Evolutionary conservation across 495 filamentous ascomycete species (phyloP), one percentile per base, ranked within the genome.

Genomic region (Aspergillus homomorphus): DNA sequence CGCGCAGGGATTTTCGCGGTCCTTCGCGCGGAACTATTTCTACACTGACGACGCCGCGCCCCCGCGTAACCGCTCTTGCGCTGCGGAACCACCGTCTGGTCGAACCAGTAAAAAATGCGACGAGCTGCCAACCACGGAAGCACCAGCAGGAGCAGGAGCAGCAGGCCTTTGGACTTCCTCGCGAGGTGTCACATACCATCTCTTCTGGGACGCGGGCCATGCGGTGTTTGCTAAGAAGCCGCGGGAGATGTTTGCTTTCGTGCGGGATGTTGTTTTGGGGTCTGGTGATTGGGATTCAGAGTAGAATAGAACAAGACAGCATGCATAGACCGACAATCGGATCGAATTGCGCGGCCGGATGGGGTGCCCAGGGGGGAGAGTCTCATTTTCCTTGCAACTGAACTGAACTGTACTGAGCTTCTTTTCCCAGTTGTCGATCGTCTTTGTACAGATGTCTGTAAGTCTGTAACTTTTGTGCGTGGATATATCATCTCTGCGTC

Each of bases 241-340:
- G 45, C 51, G 56, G 10, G 70, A 72, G 64, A 73, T 76, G 71
- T 76, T 76, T 62, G 61, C 73, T 48, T 76, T 66, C 60, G 67
- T 74, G 42, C 61, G 73, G 20, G 73, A 73, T 64, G 69, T 74
- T 33, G 73, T 74, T 49, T 73, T 44, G 64, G 56, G n/a, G 30
- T n/a, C 23, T 45, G 15, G 38, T 42, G n/a, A 30, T 23, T 46
- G 45, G 45, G 16, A 18, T 14, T n/a, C n/a, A n/a, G n/a, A n/a
- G n/a, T n/a, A n/a, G n/a, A n/a, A n/a, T n/a, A n/a, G n/a, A n/a
- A n/a, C n/a, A n/a, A n/a, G n/a, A n/a, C n/a, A n/a, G n/a, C n/a
- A n/a, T n/a, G n/a, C n/a, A n/a, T n/a, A n/a, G n/a, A n/a, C n/a
- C n/a, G n/a, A n/a, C n/a, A n/a, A n/a, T n/a, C n/a, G n/a, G n/a